Evolutionary conservation across 495 filamentous ascomycete genomes (phyloP), one percentile per base, ranked within the genome.

Genomic region (Cercophora newfieldiana): DNA sequence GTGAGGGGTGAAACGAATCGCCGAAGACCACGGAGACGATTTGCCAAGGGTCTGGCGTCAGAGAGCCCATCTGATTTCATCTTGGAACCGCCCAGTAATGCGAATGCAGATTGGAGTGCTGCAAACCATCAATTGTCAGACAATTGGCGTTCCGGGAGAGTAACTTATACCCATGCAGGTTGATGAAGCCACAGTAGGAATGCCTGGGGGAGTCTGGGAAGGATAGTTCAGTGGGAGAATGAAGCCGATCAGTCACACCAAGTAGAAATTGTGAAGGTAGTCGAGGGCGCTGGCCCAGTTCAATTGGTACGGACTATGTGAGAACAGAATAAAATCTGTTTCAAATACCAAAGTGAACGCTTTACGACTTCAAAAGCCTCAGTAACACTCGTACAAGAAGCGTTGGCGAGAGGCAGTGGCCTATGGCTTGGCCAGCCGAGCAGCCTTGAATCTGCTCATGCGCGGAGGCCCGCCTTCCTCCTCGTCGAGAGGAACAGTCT

Each of bases 361-460:
- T 61, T 44, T 3, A 66, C 68, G 64, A 71, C 59, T 59, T 54
- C 64, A 28, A 68, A 29, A 59, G 65, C 50, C 54, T 63, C 47
- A 29, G 60, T 24, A 33, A 55, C 29, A 53, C 18, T 48, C 19
- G n/a, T 26, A n/a, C 24, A 51, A 49, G 31, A 50, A 49, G 22
- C 51, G 16, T 44, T 50, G 19, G 28, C 30, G 24, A 33, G 64
- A 56, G 68, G 64, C 68, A 2, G n/a, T 1, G 24, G 59, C 22
- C 59, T 61, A 72, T 7, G 69, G 68, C 67, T 77, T 83, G 56
- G 80, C 82, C 73, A 97, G 74, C 58, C 92, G 86, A 6, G 95
- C 92, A 62, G 94, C 92, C 77, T 88, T 95, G 78, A 97, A 99
- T 66, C 90, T 85, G 82, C 94, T 97, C 65, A 97, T 79, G 68